Percentiles rank a stretch among this genome's conserved stretches.
Evolutionary conservation across 768 basidiomycete genomes (phyloP).

Genomic region (Boletales sp.): DNA sequence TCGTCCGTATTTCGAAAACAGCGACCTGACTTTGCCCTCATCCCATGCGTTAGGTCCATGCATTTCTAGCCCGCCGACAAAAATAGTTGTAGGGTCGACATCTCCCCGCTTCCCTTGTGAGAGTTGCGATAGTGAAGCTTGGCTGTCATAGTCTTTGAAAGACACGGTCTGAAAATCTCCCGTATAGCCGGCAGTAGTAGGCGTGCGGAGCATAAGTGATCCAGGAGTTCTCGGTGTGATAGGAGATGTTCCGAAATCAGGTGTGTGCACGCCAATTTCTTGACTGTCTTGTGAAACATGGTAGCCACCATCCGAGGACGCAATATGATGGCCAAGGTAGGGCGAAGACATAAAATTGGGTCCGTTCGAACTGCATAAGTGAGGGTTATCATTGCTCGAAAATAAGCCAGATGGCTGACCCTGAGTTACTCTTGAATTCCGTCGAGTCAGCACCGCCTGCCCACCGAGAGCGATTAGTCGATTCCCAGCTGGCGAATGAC

Average conservation of each 20-base stretch:
- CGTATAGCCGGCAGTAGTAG: conserved; percentile 36
- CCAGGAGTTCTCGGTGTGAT: conserved; percentile 50
- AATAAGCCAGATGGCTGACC: conserved; percentile 10
- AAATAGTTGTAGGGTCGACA: conserved; percentile 66
- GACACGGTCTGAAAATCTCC: conserved; percentile 32
- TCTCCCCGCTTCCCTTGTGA: conserved; percentile 27
- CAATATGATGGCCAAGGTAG: conserved; percentile 7
- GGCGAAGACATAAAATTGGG: conserved; percentile 11
- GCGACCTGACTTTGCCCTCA: conserved; percentile 52
- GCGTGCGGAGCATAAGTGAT: conserved; percentile 48
- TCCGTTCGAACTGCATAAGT: conserved; percentile 9
- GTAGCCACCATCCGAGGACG: conserved; percentile 18
- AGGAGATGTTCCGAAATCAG: conserved; percentile 45
- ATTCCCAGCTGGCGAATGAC: conserved; percentile 27
- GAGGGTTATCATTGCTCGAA: conserved; percentile 2
- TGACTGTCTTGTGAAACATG: conserved; percentile 24
- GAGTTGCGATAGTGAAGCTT: conserved; percentile 16
- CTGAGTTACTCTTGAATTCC: conserved; percentile 9
- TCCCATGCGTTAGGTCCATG: conserved; percentile 65
- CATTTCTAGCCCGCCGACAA: conserved; percentile 73
- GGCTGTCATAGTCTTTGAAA: conserved; percentile 21
- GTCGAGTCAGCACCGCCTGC: conserved; percentile 9
- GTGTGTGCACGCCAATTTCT: conserved; percentile 39
- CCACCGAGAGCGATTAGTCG: conserved; percentile 21
- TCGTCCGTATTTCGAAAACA: conserved; percentile 64